Conservation (phyloP, 176 grass and related monocot species). For the Zea luxurians region DNA sequence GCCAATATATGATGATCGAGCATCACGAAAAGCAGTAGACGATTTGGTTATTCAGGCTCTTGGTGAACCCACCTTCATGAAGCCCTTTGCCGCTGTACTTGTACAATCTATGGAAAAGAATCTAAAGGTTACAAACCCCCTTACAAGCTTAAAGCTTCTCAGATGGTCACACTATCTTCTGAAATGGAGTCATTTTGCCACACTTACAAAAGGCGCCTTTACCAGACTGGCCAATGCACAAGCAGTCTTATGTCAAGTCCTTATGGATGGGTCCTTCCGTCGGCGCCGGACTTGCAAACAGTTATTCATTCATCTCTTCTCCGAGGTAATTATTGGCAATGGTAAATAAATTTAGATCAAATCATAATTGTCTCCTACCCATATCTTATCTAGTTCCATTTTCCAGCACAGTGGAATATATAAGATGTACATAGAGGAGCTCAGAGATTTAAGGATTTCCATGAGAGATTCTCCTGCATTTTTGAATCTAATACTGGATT, state of each 20-base stretch:
- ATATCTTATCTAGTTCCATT: constrained; percentile 38
- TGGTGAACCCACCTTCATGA: constrained; percentile 71
- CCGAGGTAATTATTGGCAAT: constrained; percentile 60
- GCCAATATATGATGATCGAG: constrained; percentile 81
- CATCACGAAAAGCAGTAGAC: constrained; percentile 85
- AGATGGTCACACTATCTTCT: constrained; percentile 88
- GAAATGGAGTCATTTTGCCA: constrained; percentile 74
- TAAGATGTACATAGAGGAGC: constrained; percentile 83
- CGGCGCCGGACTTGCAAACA: constrained; percentile 49
- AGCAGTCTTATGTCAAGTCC: constrained; percentile 66
- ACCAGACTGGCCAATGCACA: constrained; percentile 77
- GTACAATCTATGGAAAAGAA: constrained; percentile 90
- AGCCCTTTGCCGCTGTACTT: constrained; percentile 64
- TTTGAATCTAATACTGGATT: constrained; percentile 76
- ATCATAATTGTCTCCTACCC: constrained; percentile 14
- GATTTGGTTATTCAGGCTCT: constrained; percentile 76
- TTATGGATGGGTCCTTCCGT: constrained; percentile 72
- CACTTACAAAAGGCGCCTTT: constrained; percentile 84
- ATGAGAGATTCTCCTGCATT: constrained; percentile 65
- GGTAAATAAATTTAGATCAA: constrained; percentile 26
- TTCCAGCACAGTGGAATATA: constrained; percentile 67
- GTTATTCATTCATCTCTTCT: constrained; percentile 61
- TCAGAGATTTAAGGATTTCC: constrained; percentile 80
- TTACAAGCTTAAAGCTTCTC: constrained; percentile 82
- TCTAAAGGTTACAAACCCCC: constrained; percentile 65